Evolutionary conservation across 106 monocot genomes (phyloP), one percentile per base, ranked within the genome.

Genomic region (Allium cepa): DNA sequence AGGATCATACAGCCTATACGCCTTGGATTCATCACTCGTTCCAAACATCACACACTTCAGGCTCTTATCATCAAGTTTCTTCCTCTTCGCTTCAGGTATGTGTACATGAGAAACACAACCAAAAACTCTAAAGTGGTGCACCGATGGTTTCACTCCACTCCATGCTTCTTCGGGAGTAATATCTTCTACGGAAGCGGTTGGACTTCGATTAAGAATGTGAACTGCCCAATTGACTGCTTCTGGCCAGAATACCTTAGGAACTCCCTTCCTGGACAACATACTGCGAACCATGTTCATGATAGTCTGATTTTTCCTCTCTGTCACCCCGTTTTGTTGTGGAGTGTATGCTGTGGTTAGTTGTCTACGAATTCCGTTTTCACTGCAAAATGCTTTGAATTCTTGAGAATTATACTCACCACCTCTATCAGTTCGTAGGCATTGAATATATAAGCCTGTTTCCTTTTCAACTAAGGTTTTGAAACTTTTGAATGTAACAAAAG

Each of bases 261-360:
- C 13, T 11, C 63, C 3, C 55, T 45, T 59, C 3, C 17, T 11
- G 7, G 18, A 59, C 17, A 70, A 27, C 28, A 75, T 47, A 10
- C 51, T 28, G 8, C 75, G 45, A 2, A 64, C 75, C 75, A 72
- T 63, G 11, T 61, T 46, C 63, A 53, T 9, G 13, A 53, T 53
- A 9, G 52, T 53, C 10, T 1, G 52, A 53, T 53, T 53, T 13
- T 53, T 76, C 7, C 60, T 55, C 49, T 81, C 67, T 3, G 59
- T 48, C 5, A 81, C 72, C 9, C 61, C 81, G 48, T 81, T 81
- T 45, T 81, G 68, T 53, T 76, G 72, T 2, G 81, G 71, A 0
- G 62, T 52, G 28, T 76, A 81, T 3, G 76, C 63, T 7, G 72
- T 61, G 0, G 76, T 76, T 2, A 71, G n/a, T 7, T 67, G 53